Conservation (phyloP, 179 eudicot species). For the Gypsophila paniculata region DNA sequence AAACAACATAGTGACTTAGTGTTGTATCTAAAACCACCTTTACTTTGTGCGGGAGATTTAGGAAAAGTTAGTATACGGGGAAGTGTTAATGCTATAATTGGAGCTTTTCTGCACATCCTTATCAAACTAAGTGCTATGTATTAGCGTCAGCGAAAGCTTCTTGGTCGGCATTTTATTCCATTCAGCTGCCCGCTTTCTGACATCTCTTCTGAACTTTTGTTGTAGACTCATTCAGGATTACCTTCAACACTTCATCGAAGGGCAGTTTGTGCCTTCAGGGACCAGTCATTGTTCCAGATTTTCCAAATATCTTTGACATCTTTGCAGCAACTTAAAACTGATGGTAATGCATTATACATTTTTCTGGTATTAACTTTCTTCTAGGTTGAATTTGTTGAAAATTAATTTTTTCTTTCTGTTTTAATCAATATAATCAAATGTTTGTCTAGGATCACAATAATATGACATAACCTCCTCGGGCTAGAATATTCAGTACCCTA, state of each 20-base stretch:
- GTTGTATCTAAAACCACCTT: not conserved
- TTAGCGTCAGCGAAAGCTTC: not conserved
- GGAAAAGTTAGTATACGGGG: not conserved
- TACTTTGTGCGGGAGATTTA: not conserved
- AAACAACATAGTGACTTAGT: not conserved
- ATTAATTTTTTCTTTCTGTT: not conserved
- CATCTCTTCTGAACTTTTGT: conserved; percentile 4
- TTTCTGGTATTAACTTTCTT: not conserved
- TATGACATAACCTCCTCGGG: not conserved
- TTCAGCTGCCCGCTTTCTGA: conserved; percentile 13
- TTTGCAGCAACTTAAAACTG: conserved; percentile 65
- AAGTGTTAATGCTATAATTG: not conserved
- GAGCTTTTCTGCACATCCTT: conserved; percentile 2
- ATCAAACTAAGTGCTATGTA: not conserved
- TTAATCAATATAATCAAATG: not conserved
- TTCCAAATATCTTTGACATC: conserved; percentile 87
- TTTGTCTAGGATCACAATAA: not conserved
- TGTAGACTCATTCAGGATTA: conserved; percentile 77
- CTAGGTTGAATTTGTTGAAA: not conserved
- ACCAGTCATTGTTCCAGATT: conserved; percentile 71
- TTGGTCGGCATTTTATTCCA: conserved; percentile 6
- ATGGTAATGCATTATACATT: conserved; percentile 35
- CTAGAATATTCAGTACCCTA: not conserved
- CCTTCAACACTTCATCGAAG: conserved; percentile 83
- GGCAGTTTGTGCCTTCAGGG: conserved; percentile 75